A percentile compares a stretch with the other conserved stretches of the same genome.
phyloP scores from a whole-genome alignment of 805 yeast species.

The Ogataea pilisensis region DNA sequence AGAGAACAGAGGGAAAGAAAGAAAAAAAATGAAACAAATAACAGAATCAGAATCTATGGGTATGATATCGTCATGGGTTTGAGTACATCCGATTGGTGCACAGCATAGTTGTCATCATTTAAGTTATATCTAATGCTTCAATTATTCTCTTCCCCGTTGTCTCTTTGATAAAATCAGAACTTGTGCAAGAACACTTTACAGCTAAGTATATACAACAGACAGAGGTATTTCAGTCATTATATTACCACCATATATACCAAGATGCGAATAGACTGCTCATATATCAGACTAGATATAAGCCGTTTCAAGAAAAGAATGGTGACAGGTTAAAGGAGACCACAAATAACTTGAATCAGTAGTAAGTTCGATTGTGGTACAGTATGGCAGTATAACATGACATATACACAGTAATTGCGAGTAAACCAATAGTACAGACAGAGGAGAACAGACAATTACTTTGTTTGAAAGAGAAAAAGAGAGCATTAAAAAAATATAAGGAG shows the following conservation, averaged over 20 bases:
- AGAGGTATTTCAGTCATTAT: no score
- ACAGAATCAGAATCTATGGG: slow-evolving; percentile 11
- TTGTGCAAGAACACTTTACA: no score
- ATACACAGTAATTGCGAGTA: no score
- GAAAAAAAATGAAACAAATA: slow-evolving; percentile 4
- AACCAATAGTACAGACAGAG: no score
- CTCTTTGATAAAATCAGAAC: not conserved
- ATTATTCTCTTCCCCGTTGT: no score
- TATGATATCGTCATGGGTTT: slow-evolving; percentile 27
- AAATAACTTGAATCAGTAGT: not conserved
- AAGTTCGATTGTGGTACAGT: no score
- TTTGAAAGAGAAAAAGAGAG: not conserved
- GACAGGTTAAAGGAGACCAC: not conserved
- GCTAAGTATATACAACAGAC: no score
- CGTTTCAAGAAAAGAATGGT: slow-evolving; percentile 1
- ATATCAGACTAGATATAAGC: slow-evolving; percentile 8
- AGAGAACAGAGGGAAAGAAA: slow-evolving; percentile 20
- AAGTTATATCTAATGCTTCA: no score
- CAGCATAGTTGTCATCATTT: slow-evolving; percentile 34
- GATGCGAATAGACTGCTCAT: not conserved
- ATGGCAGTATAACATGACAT: no score
- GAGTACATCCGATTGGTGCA: slow-evolving; percentile 37
- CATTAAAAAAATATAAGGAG: no score
- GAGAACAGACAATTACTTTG: no score
- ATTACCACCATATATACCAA: no score